These are phyloP conservation scores for Diatrype stigma DNA, from an alignment of 2,329 filamentous ascomycete genomes.

Conservation along the genomic window DNA sequence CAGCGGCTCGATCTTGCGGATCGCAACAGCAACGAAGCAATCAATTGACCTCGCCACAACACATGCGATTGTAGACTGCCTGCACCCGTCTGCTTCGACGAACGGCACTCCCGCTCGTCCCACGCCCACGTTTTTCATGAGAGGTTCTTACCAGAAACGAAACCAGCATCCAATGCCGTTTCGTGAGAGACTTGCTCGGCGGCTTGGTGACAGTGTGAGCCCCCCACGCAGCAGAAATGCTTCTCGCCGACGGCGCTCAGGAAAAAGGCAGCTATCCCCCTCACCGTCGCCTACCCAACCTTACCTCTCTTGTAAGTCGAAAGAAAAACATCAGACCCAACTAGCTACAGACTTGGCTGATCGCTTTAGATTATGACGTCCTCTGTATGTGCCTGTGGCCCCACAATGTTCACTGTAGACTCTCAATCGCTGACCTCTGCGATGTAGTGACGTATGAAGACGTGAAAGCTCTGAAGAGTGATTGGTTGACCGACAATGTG, in stretches of 20 bases:
- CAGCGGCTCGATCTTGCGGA: too few species aligned
- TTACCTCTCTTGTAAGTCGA: conserved; percentile 42
- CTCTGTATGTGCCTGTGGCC: conserved; percentile 31
- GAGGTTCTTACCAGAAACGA: not conserved
- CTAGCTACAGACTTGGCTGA: conserved; percentile 1
- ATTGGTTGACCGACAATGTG: conserved; percentile 97
- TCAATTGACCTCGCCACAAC: too few species aligned
- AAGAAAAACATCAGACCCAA: not conserved
- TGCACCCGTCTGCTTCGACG: too few species aligned
- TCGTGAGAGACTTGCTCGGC: conserved; percentile 25
- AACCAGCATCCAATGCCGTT: conserved; percentile 24
- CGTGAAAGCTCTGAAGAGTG: conserved; percentile 79
- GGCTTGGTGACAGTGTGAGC: conserved; percentile 30
- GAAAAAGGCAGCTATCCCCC: conserved; percentile 25
- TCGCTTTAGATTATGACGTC: conserved; percentile 30
- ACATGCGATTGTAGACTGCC: too few species aligned
- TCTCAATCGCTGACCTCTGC: conserved; percentile 10
- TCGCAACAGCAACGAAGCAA: too few species aligned
- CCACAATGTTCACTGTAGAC: not conserved
- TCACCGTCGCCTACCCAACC: conserved; percentile 34
- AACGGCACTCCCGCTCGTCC: not conserved
- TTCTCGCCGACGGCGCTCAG: conserved; percentile 19
- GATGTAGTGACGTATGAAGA: conserved; percentile 78
- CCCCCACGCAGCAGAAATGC: conserved; percentile 11
- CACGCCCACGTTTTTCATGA: conserved; percentile 1